phyloP scores from a whole-genome alignment of 805 yeast species.

The Candida endomychidarum region DNA sequence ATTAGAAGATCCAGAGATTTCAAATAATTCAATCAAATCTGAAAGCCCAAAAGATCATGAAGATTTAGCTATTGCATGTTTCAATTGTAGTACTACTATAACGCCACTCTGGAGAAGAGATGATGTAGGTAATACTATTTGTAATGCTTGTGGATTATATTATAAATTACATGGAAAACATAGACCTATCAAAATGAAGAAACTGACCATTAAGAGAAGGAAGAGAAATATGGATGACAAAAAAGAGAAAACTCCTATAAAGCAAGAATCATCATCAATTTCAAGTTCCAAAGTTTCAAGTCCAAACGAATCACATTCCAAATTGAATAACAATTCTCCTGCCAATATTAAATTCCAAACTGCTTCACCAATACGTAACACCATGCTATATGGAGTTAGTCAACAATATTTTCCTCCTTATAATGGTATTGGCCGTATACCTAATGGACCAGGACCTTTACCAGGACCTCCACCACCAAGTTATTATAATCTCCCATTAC shows the following conservation, averaged over 20 bases:
- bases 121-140: constrained; percentile 76
- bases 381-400: constrained; percentile 12
- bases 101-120: constrained; percentile 89
- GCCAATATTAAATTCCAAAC: neutral
- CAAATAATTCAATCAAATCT: neutral
- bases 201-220: constrained; percentile 71
- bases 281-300: neutral
- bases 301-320: too few relatives aligned
- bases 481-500: constrained; percentile 1
- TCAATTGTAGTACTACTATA: constrained; percentile 79
- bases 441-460: constrained; percentile 44
- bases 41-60: constrained; percentile 21
- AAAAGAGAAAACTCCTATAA: constrained; percentile 9
- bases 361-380: neutral
- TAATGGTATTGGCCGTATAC: constrained; percentile 33
- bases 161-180: constrained; percentile 72
- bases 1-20: neutral
- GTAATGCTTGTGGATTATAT: constrained; percentile 87
- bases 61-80: constrained; percentile 70
- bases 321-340: too few relatives aligned
- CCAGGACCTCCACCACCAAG: constrained; percentile 41
- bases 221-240: constrained; percentile 42
- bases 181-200: constrained; percentile 74
- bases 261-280: neutral
- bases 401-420: constrained; percentile 31